phyloP scores from a whole-genome alignment of 306 rosid species.

The Medicago lupulina region DNA sequence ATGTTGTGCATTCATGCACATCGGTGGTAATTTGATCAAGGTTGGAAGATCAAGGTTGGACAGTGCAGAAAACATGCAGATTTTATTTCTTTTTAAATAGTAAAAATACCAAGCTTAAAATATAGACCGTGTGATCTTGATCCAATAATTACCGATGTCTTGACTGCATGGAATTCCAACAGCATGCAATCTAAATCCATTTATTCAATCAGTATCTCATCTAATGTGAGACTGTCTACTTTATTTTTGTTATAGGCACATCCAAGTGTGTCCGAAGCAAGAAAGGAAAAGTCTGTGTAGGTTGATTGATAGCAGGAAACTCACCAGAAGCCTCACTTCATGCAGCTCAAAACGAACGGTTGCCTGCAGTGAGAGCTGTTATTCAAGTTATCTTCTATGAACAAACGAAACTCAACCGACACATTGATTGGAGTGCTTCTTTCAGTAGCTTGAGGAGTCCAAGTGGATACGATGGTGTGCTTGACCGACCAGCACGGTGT shows the following conservation, averaged over 20 bases:
- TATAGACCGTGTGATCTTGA: not conserved
- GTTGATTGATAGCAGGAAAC: constrained; percentile 80
- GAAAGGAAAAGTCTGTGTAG: constrained; percentile 78
- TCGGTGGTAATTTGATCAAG: too few species aligned
- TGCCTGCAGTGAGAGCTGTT: constrained; percentile 89
- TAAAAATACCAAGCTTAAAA: not conserved
- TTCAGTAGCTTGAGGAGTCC: constrained; percentile 71
- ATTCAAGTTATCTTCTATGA: constrained; percentile 87
- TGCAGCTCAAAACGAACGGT: constrained; percentile 91
- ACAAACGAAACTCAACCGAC: constrained; percentile 63
- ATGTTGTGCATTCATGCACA: too few species aligned
- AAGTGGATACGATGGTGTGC: constrained; percentile 7
- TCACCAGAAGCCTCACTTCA: constrained; percentile 86
- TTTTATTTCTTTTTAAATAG: not conserved
- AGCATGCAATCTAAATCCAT: not conserved
- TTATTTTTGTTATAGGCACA: constrained; percentile 66
- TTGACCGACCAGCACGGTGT: constrained; percentile 54
- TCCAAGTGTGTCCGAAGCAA: constrained; percentile 70
- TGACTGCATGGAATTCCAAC: not conserved
- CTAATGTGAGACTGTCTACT: too few species aligned
- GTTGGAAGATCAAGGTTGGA: not conserved
- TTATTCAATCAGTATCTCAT: not conserved
- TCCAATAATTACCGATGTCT: not conserved
- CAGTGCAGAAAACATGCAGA: not conserved
- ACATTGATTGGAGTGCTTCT: constrained; percentile 78